Conservation (phyloP, 495 filamentous ascomycete species). For the Hypoxylon lenormandii region DNA sequence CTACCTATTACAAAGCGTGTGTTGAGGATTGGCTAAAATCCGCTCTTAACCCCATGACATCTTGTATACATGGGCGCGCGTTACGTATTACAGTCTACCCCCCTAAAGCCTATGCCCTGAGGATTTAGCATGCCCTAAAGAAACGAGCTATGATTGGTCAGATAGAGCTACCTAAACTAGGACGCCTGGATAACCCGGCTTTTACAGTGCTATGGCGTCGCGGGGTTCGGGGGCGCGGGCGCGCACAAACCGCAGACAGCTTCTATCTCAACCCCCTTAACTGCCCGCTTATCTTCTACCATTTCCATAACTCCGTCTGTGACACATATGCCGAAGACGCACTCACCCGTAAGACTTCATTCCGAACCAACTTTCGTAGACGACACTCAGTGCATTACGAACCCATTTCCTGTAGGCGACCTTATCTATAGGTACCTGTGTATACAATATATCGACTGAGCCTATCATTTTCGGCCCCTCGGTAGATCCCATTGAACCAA, state of each 20-base stretch:
- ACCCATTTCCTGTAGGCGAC: background rate
- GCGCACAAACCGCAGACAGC: constrained; percentile 25
- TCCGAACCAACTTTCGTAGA: background rate
- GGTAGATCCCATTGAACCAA: constrained; percentile 16
- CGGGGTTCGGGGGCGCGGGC: constrained; percentile 29
- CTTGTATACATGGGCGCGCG: background rate
- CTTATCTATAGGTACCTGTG: background rate
- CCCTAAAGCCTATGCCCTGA: constrained; percentile 10
- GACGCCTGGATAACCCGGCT: constrained; percentile 27
- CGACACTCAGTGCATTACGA: background rate
- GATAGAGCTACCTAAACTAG: constrained; percentile 10
- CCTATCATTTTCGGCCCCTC: constrained; percentile 5
- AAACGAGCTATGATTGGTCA: constrained; percentile 32
- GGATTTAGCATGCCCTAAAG: constrained; percentile 31
- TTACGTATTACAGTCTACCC: no score
- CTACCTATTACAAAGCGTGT: background rate
- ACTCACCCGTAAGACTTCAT: background rate
- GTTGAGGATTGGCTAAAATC: constrained; percentile 9
- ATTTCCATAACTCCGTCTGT: constrained; percentile 5
- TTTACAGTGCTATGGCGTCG: constrained; percentile 19
- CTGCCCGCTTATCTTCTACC: constrained; percentile 12
- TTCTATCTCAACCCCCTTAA: constrained; percentile 13
- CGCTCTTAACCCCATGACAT: background rate
- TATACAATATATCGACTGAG: constrained; percentile 8
- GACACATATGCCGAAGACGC: constrained; percentile 11